Conservation (phyloP, 495 filamentous ascomycete genomes). For the Sabuloglossum arenarium region DNA sequence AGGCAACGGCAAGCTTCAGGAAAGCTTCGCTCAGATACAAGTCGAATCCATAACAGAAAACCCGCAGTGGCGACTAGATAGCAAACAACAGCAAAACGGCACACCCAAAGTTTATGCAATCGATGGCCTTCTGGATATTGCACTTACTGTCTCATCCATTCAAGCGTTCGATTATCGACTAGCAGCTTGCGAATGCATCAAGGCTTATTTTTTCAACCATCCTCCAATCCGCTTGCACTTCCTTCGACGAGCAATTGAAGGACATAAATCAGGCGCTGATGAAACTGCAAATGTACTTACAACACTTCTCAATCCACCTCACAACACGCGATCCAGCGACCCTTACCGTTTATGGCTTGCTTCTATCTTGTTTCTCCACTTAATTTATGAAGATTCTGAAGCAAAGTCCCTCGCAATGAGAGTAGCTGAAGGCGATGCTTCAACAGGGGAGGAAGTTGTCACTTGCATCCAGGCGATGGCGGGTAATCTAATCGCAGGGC, state of each 20-base stretch:
- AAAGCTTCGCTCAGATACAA: slow-evolving; percentile 67
- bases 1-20: slow-evolving; percentile 61
- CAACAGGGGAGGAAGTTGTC: slow-evolving; percentile 82
- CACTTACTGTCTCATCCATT: slow-evolving; percentile 42
- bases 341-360: slow-evolving; percentile 89
- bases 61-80: slow-evolving; percentile 13
- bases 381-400: slow-evolving; percentile 64
- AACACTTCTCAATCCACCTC: slow-evolving; percentile 42
- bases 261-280: slow-evolving; percentile 57
- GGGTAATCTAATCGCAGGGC: slow-evolving; percentile 53
- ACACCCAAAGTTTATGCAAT: slow-evolving; percentile 65
- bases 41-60: slow-evolving; percentile 37
- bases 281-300: slow-evolving; percentile 82
- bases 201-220: slow-evolving; percentile 76
- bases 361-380: slow-evolving; percentile 67
- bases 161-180: slow-evolving; percentile 59
- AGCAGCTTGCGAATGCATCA: slow-evolving; percentile 72
- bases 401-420: slow-evolving; percentile 62
- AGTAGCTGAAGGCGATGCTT: slow-evolving; percentile 75
- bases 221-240: slow-evolving; percentile 65
- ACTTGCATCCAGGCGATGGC: slow-evolving; percentile 80
- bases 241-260: slow-evolving; percentile 69
- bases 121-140: slow-evolving; percentile 77
- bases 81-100: slow-evolving; percentile 26
- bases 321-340: slow-evolving; percentile 39